Evolutionary conservation across 495 filamentous ascomycete genomes (phyloP).

Genomic region (Penicillium desertorum): DNA sequence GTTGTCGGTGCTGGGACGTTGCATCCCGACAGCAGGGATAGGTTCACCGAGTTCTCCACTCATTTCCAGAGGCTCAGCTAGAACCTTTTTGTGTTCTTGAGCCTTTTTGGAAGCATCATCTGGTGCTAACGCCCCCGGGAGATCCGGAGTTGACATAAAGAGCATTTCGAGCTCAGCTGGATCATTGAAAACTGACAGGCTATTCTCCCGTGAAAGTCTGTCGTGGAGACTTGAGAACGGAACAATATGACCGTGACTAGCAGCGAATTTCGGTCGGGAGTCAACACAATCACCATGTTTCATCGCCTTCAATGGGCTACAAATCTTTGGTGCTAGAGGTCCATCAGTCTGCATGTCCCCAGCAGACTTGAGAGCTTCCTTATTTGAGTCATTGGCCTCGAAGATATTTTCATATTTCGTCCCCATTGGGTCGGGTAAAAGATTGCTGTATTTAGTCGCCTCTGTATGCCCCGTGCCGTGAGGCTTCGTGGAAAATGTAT

Average conservation of each 20-base stretch:
- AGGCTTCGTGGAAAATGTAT: not conserved
- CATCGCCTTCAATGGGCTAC: not conserved
- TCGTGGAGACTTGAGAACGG: constrained; percentile 30
- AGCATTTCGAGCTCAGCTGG: constrained; percentile 36
- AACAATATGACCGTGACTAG: constrained; percentile 19
- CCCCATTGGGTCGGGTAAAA: not conserved
- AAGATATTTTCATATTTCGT: not conserved
- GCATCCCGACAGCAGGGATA: not conserved
- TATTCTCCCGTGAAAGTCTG: constrained; percentile 15
- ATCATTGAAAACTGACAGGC: constrained; percentile 23
- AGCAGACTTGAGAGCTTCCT: not conserved
- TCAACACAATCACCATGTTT: not conserved
- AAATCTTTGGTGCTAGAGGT: not conserved
- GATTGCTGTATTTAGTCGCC: not conserved
- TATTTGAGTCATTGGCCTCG: not conserved
- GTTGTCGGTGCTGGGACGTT: not conserved
- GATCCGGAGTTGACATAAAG: constrained; percentile 22
- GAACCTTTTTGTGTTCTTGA: not conserved
- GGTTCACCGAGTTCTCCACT: not conserved
- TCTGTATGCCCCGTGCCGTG: not conserved
- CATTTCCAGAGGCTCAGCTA: not conserved
- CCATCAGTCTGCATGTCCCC: not conserved
- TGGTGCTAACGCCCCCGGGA: not conserved
- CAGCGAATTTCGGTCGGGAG: constrained; percentile 6
- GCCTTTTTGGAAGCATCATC: not conserved